Evolutionary conservation across 2,329 filamentous ascomycete genomes (phyloP), one percentile per base, ranked within the genome.

Genomic region (Penicillium sp.): DNA sequence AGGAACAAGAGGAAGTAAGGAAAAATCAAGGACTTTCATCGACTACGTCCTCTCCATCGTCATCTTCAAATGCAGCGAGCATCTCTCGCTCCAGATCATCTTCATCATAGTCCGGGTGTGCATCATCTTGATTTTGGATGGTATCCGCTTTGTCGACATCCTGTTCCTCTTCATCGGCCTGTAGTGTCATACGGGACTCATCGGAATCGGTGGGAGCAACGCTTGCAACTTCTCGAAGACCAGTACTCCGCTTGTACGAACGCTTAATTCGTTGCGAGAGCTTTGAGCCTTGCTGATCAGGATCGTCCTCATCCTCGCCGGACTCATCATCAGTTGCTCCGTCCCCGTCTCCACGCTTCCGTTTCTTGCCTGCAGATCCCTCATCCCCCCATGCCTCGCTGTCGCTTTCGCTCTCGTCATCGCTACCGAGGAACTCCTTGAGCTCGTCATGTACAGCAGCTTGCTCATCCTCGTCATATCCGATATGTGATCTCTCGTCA

Each of bases 381-480:
- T 69, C 57, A 27, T 72, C 64, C n/a, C 62, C 53, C 44, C 55
- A 46, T 16, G 61, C 74, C 56, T 85, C 81, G 54, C 77, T 79
- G 55, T 82, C 81, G 29, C 79, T 80, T 43, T 80, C 76, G 55
- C 80, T 78, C 21, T 80, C 79, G 48, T 79, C 75, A 48, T 80
- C 77, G 45, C 73, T 76, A 44, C 74, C 69, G 63, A 95, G 76
- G 63, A 95, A 93, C 46, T 91, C 90, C 14, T 84, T 85, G 10
- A 96, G 77, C 67, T 96, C 91, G 57, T 89, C 86, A 62, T 91
- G 87, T 1, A 84, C 82, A 10, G 77, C 80, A 5, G 79, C 83
- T 80, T 86, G 88, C 68, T 90, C 82, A 54, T 88, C 85, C 14
- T 77, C 81, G 51, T 86, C 82, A 59, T 86, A 83, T 2, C 83